Percentiles rank a stretch among this genome's conserved stretches.
Evolutionary conservation across 768 basidiomycete species (phyloP).

Genomic region (Psilocybe subaeruginosa): DNA sequence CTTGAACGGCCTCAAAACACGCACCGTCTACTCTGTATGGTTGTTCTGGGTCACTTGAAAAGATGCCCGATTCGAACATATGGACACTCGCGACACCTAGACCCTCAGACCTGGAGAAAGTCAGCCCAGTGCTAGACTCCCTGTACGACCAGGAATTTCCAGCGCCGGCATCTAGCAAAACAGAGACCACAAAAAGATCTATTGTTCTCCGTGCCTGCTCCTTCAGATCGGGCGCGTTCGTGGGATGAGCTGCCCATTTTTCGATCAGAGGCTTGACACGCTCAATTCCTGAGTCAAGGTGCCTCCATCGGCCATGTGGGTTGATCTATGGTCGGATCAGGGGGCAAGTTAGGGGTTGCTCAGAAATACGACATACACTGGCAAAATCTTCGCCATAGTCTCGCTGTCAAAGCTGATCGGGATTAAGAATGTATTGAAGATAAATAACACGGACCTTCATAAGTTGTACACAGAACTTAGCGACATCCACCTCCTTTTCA

Average conservation of each 20-base stretch:
- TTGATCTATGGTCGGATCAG: slow-evolving; percentile 56
- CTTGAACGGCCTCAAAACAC: neutral
- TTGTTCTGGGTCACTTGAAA: slow-evolving; percentile 66
- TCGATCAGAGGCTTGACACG: slow-evolving; percentile 65
- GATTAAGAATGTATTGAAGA: neutral
- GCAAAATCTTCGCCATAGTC: slow-evolving; percentile 77
- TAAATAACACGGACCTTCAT: slow-evolving; percentile 62
- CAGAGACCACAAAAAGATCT: slow-evolving; percentile 90
- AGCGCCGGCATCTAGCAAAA: slow-evolving; percentile 93
- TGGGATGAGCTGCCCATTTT: slow-evolving; percentile 49
- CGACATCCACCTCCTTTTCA: slow-evolving; percentile 69
- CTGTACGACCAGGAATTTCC: slow-evolving; percentile 81
- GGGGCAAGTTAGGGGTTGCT: neutral
- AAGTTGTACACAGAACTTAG: slow-evolving; percentile 73
- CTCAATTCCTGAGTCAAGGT: slow-evolving; percentile 71
- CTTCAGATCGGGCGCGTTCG: slow-evolving; percentile 43
- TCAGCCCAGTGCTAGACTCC: slow-evolving; percentile 56
- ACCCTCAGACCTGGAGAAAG: slow-evolving; percentile 75
- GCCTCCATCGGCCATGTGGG: slow-evolving; percentile 90
- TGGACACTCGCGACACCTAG: slow-evolving; percentile 88
- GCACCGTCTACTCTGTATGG: slow-evolving; percentile 82
- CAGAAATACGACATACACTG: slow-evolving; percentile 45
- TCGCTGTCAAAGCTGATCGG: slow-evolving; percentile 40
- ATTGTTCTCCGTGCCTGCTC: slow-evolving; percentile 77
- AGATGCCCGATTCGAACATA: slow-evolving; percentile 87